Evolutionary conservation across 441 rosid species (phyloP).

Genomic region (Arabidopsis hybrid): DNA sequence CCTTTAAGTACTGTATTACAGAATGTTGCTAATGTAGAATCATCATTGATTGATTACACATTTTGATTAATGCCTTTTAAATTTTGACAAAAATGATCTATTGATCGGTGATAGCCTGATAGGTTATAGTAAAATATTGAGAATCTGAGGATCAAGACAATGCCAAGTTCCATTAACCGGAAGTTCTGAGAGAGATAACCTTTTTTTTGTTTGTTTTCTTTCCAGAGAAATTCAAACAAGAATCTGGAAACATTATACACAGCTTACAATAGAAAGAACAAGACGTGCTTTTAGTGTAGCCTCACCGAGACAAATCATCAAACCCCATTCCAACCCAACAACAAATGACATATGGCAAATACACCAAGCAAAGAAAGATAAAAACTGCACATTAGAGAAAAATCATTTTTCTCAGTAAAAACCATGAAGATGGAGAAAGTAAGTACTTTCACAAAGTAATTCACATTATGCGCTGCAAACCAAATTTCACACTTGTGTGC

Average conservation of each 20-base stretch:
- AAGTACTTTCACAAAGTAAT: constrained; percentile 27
- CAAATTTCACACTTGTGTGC: constrained; percentile 67
- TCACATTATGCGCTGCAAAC: constrained; percentile 38
- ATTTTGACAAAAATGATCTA: neutral
- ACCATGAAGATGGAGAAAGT: constrained; percentile 31
- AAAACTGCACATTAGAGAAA: constrained; percentile 41
- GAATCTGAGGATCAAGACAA: constrained; percentile 15
- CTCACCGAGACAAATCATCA: constrained; percentile 29
- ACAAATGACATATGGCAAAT: constrained; percentile 40
- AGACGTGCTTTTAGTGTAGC: constrained; percentile 10
- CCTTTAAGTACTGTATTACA: neutral
- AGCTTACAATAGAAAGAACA: constrained; percentile 20
- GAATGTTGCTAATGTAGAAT: too few species aligned
- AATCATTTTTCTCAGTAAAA: constrained; percentile 25
- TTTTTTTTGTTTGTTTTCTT: neutral
- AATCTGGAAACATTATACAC: constrained; percentile 36
- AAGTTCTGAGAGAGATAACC: too few species aligned
- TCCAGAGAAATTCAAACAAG: constrained; percentile 21
- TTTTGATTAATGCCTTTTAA: neutral
- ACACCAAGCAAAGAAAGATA: neutral
- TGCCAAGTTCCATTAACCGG: constrained; percentile 9
- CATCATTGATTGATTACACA: neutral
- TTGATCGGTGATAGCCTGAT: neutral
- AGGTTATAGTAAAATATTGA: neutral
- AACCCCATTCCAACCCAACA: constrained; percentile 28